Evolutionary conservation across 2,329 filamentous ascomycete species (phyloP).

Genomic region (Metarhizium humberi): DNA sequence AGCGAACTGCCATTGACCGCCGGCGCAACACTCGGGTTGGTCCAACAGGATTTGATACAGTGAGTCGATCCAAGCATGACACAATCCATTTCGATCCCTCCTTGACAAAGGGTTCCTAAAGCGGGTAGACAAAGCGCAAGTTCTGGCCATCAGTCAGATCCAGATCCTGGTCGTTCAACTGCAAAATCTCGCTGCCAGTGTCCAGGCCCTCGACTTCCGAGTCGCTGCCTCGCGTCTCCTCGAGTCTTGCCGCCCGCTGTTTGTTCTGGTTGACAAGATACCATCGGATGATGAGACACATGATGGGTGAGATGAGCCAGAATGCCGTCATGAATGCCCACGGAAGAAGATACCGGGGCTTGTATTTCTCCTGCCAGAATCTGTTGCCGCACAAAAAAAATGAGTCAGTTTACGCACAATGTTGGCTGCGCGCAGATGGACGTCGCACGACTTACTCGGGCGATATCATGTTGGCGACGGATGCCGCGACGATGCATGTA

Average conservation of each 20-base stretch:
- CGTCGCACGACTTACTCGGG: constrained; percentile 14
- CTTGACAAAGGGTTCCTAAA: constrained; percentile 17
- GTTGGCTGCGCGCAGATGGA: not conserved
- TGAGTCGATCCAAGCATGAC: too few relatives aligned
- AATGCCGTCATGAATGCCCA: constrained; percentile 16
- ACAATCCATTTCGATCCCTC: too few relatives aligned
- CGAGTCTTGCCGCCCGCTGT: constrained; percentile 5
- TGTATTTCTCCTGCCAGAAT: constrained; percentile 15
- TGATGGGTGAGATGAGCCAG: constrained; percentile 15
- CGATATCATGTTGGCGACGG: constrained; percentile 18
- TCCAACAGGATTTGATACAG: too few relatives aligned
- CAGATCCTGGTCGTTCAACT: constrained; percentile 10
- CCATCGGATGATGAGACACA: constrained; percentile 15
- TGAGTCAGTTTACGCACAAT: not conserved
- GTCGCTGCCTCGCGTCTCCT: constrained; percentile 1
- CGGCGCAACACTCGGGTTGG: too few relatives aligned
- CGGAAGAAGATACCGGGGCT: constrained; percentile 12
- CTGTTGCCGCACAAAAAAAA: constrained; percentile 1
- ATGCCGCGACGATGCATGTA: constrained; percentile 13
- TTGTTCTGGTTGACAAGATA: constrained; percentile 13
- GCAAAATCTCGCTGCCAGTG: constrained; percentile 9
- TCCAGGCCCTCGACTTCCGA: constrained; percentile 10
- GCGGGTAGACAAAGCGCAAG: constrained; percentile 13
- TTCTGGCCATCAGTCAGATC: constrained; percentile 13
- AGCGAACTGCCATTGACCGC: too few relatives aligned